phyloP scores from a whole-genome alignment of 768 basidiomycete species.

The Russula vinacea region DNA sequence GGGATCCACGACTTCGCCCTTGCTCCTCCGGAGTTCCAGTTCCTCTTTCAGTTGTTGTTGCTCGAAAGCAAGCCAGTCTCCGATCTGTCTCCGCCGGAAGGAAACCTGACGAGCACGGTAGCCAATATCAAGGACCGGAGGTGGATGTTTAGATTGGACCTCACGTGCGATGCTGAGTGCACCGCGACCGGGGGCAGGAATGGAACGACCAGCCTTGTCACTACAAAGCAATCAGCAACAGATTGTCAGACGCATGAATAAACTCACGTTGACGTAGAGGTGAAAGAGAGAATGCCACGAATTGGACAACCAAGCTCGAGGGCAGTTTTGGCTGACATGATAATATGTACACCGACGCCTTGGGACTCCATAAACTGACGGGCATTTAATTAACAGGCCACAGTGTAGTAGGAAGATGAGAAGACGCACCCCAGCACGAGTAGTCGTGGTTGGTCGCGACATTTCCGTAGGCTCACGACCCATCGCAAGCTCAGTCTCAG shows the following conservation, averaged over 20 bases:
- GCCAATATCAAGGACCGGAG: slow-evolving; percentile 75
- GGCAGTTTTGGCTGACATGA: slow-evolving; percentile 97
- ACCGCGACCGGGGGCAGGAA: slow-evolving; percentile 97
- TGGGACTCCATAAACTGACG: slow-evolving; percentile 91
- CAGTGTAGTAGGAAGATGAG: slow-evolving; percentile 13
- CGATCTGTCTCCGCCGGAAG: slow-evolving; percentile 94
- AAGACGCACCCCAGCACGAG: slow-evolving; percentile 79
- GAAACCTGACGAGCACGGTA: slow-evolving; percentile 92
- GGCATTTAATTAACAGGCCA: slow-evolving; percentile 10
- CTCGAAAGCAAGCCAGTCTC: slow-evolving; percentile 91
- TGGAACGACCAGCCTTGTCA: slow-evolving; percentile 97
- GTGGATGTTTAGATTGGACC: slow-evolving; percentile 70
- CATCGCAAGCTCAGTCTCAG: slow-evolving; percentile 97
- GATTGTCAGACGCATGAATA: background rate
- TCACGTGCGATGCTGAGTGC: slow-evolving; percentile 87
- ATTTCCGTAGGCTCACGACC: slow-evolving; percentile 98
- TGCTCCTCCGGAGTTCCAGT: slow-evolving; percentile 55
- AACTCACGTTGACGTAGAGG: slow-evolving; percentile 90
- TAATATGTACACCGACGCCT: slow-evolving; percentile 93
- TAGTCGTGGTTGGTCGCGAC: slow-evolving; percentile 95
- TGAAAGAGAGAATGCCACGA: slow-evolving; percentile 90
- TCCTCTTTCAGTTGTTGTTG: slow-evolving; percentile 82
- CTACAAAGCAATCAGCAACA: slow-evolving; percentile 40
- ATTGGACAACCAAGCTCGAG: slow-evolving; percentile 92
- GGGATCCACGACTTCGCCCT: slow-evolving; percentile 52